Conservation (phyloP, 2,329 filamentous ascomycete species). For the Fusarium vanettenii region DNA sequence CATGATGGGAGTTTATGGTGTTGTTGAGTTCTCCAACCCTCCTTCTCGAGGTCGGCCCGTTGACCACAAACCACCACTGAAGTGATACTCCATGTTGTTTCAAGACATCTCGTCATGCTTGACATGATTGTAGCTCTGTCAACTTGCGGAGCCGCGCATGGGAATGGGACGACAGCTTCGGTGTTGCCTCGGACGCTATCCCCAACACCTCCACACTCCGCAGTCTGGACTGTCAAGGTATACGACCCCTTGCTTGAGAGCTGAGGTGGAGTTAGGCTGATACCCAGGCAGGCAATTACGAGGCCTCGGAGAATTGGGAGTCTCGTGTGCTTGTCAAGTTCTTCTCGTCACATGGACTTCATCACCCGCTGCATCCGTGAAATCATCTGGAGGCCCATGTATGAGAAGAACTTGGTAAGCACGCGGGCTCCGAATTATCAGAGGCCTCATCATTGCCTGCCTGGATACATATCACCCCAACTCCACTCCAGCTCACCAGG, state of each 20-base stretch:
- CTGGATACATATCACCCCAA: too few species aligned
- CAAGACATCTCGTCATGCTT: neutral
- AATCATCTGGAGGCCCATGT: too few species aligned
- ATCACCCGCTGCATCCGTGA: neutral
- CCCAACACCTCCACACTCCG: neutral
- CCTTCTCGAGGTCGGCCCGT: neutral
- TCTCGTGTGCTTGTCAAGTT: neutral
- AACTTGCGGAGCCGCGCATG: neutral
- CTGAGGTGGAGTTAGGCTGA: neutral
- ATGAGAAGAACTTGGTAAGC: too few species aligned
- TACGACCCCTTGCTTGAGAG: neutral
- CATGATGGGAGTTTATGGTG: neutral
- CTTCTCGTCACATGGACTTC: neutral
- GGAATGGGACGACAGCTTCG: neutral
- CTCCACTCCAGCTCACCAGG: too few species aligned
- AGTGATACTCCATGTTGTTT: neutral
- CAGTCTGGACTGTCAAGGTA: neutral
- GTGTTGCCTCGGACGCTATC: neutral
- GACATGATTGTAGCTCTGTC: neutral
- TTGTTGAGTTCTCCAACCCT: slow-evolving; percentile 4
- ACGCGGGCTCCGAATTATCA: too few species aligned
- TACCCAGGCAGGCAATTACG: neutral
- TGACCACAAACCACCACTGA: neutral
- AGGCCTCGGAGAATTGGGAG: neutral
- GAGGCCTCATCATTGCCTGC: too few species aligned